These are phyloP conservation scores for Trichoderma simmonsii DNA, from an alignment of 2,329 filamentous ascomycete species.

Conservation along the genomic window DNA sequence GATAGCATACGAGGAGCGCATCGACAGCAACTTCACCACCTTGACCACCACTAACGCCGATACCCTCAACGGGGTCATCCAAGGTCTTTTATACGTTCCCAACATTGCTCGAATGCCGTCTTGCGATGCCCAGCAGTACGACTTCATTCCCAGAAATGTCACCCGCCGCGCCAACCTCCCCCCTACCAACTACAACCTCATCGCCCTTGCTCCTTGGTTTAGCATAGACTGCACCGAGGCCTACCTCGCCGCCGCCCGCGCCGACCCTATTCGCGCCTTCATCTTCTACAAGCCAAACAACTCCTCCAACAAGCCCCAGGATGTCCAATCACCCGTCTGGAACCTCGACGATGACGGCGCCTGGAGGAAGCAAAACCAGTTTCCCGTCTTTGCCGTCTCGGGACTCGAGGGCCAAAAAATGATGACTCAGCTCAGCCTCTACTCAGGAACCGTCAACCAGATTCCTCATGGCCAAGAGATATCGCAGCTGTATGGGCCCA, in stretches of 20 bases:
- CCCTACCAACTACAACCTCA: constrained; percentile 64
- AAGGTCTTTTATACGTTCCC: constrained; percentile 84
- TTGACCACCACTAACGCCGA: constrained; percentile 66
- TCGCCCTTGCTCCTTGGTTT: constrained; percentile 87
- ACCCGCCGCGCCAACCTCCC: constrained; percentile 70
- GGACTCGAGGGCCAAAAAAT: constrained; percentile 63
- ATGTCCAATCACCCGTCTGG: constrained; percentile 65
- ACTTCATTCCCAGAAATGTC: constrained; percentile 71
- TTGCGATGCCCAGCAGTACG: constrained; percentile 61
- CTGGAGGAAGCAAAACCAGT: constrained; percentile 72
- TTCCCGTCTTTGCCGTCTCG: constrained; percentile 80
- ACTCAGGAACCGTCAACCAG: constrained; percentile 70
- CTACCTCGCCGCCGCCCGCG: constrained; percentile 63
- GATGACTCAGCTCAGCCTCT: constrained; percentile 68
- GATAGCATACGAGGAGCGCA: constrained; percentile 51
- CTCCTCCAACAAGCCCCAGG: constrained; percentile 60
- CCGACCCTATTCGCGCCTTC: constrained; percentile 59
- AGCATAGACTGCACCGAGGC: constrained; percentile 67
- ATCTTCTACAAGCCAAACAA: constrained; percentile 61
- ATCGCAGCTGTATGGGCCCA: constrained; percentile 50
- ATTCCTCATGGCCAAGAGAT: constrained; percentile 59
- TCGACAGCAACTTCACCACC: constrained; percentile 65
- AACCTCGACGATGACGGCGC: constrained; percentile 61
- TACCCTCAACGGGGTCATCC: constrained; percentile 58
- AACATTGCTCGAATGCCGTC: constrained; percentile 55